Conservation (phyloP, 1,284 basidiomycete genomes). For the Tilletiopsis washingtonensis region DNA sequence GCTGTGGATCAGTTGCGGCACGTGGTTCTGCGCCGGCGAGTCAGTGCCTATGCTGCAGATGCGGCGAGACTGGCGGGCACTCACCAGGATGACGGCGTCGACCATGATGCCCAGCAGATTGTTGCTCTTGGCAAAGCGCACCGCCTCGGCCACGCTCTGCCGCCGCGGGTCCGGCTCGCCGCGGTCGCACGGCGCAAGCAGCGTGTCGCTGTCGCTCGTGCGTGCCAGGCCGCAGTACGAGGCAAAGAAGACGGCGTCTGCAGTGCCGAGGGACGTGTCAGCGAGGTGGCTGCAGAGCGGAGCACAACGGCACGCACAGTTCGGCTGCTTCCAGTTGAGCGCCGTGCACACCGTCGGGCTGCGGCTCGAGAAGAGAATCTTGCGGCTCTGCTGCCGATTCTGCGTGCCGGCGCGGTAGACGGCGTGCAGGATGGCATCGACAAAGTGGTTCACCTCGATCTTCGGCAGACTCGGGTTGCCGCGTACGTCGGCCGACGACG, state of each 20-base stretch:
- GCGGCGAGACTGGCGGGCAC: too few species aligned
- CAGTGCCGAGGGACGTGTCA: constrained; percentile 9
- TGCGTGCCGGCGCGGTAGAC: constrained; percentile 41
- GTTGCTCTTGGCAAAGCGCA: constrained; percentile 87
- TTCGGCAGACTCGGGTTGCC: constrained; percentile 28
- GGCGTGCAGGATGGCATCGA: constrained; percentile 43
- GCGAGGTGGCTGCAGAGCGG: background rate
- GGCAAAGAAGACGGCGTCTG: constrained; percentile 84
- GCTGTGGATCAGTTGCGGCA: constrained; percentile 35
- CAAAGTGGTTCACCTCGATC: constrained; percentile 41
- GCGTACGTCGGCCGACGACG: constrained; percentile 33
- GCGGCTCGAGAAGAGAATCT: constrained; percentile 39
- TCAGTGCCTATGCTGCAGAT: too few species aligned
- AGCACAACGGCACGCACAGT: constrained; percentile 58
- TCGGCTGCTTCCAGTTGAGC: constrained; percentile 98
- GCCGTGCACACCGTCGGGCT: constrained; percentile 54
- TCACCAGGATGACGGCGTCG: constrained; percentile 76
- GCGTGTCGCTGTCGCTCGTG: constrained; percentile 1
- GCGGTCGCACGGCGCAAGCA: constrained; percentile 47
- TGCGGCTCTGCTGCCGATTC: constrained; percentile 27
- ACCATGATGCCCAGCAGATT: constrained; percentile 89
- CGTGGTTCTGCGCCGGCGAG: constrained; percentile 17
- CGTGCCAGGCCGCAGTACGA: constrained; percentile 63
- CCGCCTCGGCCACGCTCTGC: constrained; percentile 75
- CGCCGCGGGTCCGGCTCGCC: constrained; percentile 54